Evolutionary conservation across 257 asterid genomes (phyloP).

Genomic region (Forsythia viridissima): DNA sequence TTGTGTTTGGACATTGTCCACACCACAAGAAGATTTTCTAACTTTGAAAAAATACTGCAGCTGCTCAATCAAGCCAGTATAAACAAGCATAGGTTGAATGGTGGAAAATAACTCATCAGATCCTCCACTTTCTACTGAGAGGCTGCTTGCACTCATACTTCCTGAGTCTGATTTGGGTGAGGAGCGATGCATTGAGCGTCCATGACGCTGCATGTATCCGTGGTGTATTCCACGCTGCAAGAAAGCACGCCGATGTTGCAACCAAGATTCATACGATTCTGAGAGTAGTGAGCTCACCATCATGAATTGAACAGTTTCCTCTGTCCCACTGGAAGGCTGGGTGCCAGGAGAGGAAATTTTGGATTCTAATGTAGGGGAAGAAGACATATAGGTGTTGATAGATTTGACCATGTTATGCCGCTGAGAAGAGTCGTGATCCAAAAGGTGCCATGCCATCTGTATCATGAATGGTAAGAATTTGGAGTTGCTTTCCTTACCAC

Average conservation of each 20-base stretch:
- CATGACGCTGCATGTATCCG: conserved; percentile 87
- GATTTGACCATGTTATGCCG: conserved; percentile 65
- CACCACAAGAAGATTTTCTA: conserved; percentile 31
- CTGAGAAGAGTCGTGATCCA: conserved; percentile 85
- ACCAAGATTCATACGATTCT: conserved; percentile 92
- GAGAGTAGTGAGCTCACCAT: conserved; percentile 93
- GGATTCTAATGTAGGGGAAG: conserved; percentile 57
- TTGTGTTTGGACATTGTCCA: conserved; percentile 25
- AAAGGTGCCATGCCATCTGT: conserved; percentile 91
- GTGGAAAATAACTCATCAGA: conserved; percentile 58
- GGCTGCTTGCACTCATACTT: conserved; percentile 35
- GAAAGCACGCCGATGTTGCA: conserved; percentile 77
- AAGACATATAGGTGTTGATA: conserved; percentile 62
- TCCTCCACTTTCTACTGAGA: conserved; percentile 37
- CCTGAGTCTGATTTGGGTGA: conserved; percentile 36
- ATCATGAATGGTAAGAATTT: conserved; percentile 84
- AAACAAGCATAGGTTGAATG: conserved; percentile 92
- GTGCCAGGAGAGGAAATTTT: conserved; percentile 53
- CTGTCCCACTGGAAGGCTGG: conserved; percentile 69
- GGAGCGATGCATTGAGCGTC: conserved; percentile 50
- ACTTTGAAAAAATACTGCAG: conserved; percentile 83
- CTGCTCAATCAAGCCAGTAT: conserved; percentile 91
- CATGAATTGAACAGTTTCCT: conserved; percentile 97
- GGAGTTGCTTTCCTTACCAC: conserved; percentile 96
- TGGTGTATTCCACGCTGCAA: conserved; percentile 90